These are phyloP conservation scores for Viridothelium virens DNA, from an alignment of 495 filamentous ascomycete species.

Conservation along the genomic window DNA sequence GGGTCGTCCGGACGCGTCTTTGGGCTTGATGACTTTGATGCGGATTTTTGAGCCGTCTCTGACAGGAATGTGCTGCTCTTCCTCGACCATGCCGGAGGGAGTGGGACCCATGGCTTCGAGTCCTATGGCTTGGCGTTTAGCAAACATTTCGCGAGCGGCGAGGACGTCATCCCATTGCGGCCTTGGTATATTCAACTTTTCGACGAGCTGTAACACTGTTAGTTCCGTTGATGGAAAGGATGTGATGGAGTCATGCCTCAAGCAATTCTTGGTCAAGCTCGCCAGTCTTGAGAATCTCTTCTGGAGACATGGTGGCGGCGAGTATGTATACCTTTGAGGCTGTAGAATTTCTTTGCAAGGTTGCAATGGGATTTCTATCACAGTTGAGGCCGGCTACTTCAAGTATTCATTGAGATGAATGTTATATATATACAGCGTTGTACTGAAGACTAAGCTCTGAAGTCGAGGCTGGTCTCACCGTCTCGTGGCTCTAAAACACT, in stretches of 20 bases:
- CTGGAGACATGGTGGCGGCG: background rate
- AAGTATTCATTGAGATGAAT: too few relatives aligned
- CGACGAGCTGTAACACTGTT: background rate
- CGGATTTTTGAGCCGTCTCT: slow-evolving; percentile 38
- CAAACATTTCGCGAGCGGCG: background rate
- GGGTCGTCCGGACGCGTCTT: slow-evolving; percentile 32
- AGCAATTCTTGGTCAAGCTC: background rate
- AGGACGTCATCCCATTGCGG: background rate
- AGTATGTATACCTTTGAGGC: background rate
- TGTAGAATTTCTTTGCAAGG: background rate
- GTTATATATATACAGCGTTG: too few relatives aligned
- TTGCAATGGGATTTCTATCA: background rate
- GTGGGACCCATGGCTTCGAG: slow-evolving; percentile 11
- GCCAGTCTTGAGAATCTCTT: slow-evolving; percentile 1
- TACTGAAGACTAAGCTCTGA: too few relatives aligned
- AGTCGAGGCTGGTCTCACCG: too few relatives aligned
- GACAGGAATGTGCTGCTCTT: slow-evolving; percentile 33
- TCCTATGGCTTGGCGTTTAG: background rate
- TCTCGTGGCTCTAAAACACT: too few relatives aligned
- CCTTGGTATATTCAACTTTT: background rate
- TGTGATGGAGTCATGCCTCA: background rate
- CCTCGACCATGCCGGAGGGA: slow-evolving; percentile 15
- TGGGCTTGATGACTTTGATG: slow-evolving; percentile 32
- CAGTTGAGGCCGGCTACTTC: too few relatives aligned
- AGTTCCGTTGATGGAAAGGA: background rate